Percentiles rank a stretch among this genome's conserved stretches.
Evolutionary conservation across 345 rosid genomes (phyloP).

Genomic region (Eucalyptus pauciflora): DNA sequence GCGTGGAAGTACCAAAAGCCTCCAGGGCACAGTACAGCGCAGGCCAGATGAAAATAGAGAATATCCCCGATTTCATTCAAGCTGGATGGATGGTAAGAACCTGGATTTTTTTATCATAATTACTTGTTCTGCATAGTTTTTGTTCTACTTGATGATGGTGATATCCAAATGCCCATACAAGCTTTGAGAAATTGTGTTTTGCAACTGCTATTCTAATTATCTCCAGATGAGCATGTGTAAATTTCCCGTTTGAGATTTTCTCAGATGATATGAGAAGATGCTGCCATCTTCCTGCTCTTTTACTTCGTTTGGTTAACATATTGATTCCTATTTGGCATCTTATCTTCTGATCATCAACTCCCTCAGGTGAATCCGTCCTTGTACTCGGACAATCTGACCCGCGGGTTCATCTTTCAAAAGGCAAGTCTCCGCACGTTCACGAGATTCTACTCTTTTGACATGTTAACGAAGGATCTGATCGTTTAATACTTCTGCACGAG

Average conservation of each 20-base stretch:
- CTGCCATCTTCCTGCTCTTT: not conserved
- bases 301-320: not conserved
- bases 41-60: not conserved
- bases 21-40: not conserved
- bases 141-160: not conserved
- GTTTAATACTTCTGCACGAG: not conserved
- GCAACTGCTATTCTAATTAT: not conserved
- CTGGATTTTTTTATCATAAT: not conserved
- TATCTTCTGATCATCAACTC: not conserved
- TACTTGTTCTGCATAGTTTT: too few species aligned
- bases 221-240: too few species aligned
- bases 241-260: not conserved
- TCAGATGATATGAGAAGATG: not conserved
- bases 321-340: not conserved
- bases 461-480: not conserved
- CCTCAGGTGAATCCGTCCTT: not conserved
- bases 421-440: not conserved
- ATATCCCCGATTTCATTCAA: not conserved
- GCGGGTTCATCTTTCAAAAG: not conserved
- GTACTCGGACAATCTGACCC: constrained; percentile 1
- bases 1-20: not conserved
- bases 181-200: not conserved
- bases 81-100: constrained; percentile 4
- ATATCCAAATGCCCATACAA: not conserved
- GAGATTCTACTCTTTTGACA: not conserved